Percentiles rank a stretch among this genome's conserved stretches.
Evolutionary conservation across 2,329 filamentous ascomycete species (phyloP).

Genomic region (Ascomycota sp.): DNA sequence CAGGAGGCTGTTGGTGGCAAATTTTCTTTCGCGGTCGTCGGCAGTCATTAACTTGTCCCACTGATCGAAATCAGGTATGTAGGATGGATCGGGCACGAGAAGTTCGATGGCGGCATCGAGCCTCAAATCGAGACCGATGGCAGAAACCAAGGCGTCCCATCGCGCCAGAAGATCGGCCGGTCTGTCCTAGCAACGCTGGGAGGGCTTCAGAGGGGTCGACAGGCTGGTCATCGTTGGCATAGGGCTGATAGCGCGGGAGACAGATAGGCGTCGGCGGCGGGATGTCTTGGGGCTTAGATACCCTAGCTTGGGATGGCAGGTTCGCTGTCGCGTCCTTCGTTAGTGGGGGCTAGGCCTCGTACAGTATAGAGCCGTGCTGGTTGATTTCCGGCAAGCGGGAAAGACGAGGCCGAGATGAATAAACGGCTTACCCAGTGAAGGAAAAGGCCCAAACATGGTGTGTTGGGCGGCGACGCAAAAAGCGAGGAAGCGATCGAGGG

Average conservation of each 20-base stretch:
- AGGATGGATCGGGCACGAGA: slow-evolving; percentile 31
- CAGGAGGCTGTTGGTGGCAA: slow-evolving; percentile 24
- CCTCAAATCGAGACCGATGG: slow-evolving; percentile 35
- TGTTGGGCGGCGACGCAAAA: too few relatives aligned
- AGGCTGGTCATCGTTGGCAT: slow-evolving; percentile 11
- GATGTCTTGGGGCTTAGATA: slow-evolving; percentile 25
- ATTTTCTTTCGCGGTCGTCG: slow-evolving; percentile 26
- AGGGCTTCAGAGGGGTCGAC: slow-evolving; percentile 17
- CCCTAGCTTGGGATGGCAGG: slow-evolving; percentile 9
- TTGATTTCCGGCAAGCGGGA: too few relatives aligned
- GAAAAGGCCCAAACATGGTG: too few relatives aligned
- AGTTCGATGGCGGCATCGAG: slow-evolving; percentile 25
- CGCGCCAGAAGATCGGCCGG: slow-evolving; percentile 24
- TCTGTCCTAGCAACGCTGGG: slow-evolving; percentile 28
- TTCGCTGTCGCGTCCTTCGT: slow-evolving; percentile 6
- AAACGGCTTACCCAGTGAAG: too few relatives aligned
- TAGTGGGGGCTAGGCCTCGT: too few relatives aligned
- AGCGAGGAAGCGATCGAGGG: too few relatives aligned
- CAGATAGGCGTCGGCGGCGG: slow-evolving; percentile 34
- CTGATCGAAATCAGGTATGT: slow-evolving; percentile 29
- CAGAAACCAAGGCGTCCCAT: slow-evolving; percentile 26
- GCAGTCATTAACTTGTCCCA: slow-evolving; percentile 31
- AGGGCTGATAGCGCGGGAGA: slow-evolving; percentile 25
- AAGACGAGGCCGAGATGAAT: too few relatives aligned
- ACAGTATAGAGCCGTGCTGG: too few relatives aligned